Base-by-base conservation (phyloP, 257 asterid genomes). In the Rubia yunnanensis region DNA sequence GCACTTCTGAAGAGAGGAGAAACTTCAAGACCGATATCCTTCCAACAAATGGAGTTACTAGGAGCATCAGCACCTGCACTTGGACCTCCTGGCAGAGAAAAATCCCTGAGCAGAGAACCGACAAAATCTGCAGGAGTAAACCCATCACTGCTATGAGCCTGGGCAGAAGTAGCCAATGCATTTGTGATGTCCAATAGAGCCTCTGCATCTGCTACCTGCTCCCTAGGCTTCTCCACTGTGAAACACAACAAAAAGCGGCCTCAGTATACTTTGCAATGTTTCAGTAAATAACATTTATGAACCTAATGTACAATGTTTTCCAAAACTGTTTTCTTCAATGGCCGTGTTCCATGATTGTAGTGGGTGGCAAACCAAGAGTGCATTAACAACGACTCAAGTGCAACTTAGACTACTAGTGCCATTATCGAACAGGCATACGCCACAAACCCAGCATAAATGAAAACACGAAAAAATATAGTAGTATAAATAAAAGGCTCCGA, bases 161-260 rank as follows among this genome's bases (percentile, higher is more conserved):
- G 91, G n/a, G 84, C 97, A 70, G 96, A 86, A 63, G 86, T 72
- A 63, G 91, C 89, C 83, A 94, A 76, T 41, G 95, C 83, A 75
- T 77, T 88, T 77, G 99, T 82, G 65, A 94, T 90, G 73, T 88
- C 99, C 77, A 82, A 79, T 65, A 94, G 82, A 20, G 91, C 94
- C 75, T 94, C 99, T 61, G 99, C 97, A 83, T 94, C 99, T 44
- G 95, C 92, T 15, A 94, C 86, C 74, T 88, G 97, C 74, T 88
- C 97, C 73, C 97, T 81, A 35, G 99, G 97, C 61, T 82, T 90
- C 77, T 79, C 84, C 5, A 90, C 99, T 90, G 83, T 24, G 26
- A 8, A 65, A 34, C 24, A 23, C 10, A 41, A 44, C 28, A 17
- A 44, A 35, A 20, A 22, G 18, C 30, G 8, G 18, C 46, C 27